Conservation (phyloP, 2,329 filamentous ascomycete genomes). For the Trichoderma sp. region DNA sequence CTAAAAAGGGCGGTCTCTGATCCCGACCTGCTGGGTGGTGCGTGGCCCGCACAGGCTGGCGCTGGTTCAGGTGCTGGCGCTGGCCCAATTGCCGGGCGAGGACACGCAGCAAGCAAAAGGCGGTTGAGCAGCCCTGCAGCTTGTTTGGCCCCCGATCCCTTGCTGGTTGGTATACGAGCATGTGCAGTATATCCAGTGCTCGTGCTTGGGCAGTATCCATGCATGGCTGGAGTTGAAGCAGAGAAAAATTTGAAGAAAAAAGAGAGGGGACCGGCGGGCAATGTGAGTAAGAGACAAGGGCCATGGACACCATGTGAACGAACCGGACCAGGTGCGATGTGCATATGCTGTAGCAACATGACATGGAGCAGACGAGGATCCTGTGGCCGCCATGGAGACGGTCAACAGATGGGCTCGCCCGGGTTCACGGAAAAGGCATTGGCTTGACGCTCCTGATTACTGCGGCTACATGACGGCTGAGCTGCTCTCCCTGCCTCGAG, state of each 20-base stretch:
- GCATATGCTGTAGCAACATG: not conserved
- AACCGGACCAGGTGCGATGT: not conserved
- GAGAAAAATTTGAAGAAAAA: conserved; percentile 7
- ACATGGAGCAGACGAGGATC: not conserved
- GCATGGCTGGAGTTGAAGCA: conserved; percentile 4
- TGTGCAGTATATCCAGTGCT: not conserved
- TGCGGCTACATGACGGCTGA: conserved; percentile 2
- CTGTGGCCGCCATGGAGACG: not conserved
- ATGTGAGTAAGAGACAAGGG: not conserved
- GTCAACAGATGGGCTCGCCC: not conserved
- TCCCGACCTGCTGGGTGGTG: conserved; percentile 28
- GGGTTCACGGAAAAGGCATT: not conserved
- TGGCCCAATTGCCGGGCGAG: conserved; percentile 28
- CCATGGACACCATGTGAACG: not conserved
- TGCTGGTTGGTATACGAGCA: not conserved
- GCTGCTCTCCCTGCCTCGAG: conserved; percentile 17
- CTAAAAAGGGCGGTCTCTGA: conserved; percentile 29
- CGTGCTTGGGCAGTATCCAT: not conserved
- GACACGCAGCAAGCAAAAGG: conserved; percentile 21
- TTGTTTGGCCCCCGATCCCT: not conserved
- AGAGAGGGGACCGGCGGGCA: not conserved
- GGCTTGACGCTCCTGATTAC: conserved; percentile 2
- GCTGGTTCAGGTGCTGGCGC: too few species aligned
- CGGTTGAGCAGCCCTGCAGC: conserved; percentile 20
- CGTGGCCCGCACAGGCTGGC: conserved; percentile 21